phyloP scores from a whole-genome alignment of 371 early-diverging fungal genomes.

The Nematocida ausubeli region DNA sequence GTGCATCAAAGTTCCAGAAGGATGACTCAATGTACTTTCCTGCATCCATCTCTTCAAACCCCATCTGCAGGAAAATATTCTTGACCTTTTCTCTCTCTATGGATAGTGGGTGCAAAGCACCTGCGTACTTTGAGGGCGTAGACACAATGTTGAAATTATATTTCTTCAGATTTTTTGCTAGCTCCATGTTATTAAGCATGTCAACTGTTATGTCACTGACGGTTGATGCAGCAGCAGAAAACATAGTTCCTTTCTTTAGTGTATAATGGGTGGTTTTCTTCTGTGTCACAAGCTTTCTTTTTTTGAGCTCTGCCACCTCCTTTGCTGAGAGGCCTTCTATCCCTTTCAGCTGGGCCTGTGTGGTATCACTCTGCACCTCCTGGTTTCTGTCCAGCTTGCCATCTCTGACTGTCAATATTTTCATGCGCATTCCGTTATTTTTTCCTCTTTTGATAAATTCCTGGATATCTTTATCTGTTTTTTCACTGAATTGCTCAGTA shows the following conservation, averaged over 20 bases:
- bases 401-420: not conserved
- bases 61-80: slow-evolving; percentile 94
- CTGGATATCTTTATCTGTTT: not conserved
- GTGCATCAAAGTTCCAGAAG: slow-evolving; percentile 99
- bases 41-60: slow-evolving; percentile 97
- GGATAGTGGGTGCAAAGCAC: slow-evolving; percentile 93
- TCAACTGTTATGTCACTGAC: slow-evolving; percentile 80
- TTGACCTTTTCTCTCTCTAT: slow-evolving; percentile 97
- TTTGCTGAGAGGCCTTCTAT: not conserved
- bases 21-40: slow-evolving; percentile 92
- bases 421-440: slow-evolving; percentile 37
- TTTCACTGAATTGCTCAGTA: not conserved
- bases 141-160: slow-evolving; percentile 93
- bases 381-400: not conserved
- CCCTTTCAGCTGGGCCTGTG: not conserved
- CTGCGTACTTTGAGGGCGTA: slow-evolving; percentile 74
- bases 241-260: slow-evolving; percentile 80
- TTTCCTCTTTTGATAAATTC: slow-evolving; percentile 23
- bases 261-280: slow-evolving; percentile 70
- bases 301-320: slow-evolving; percentile 57
- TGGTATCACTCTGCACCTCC: not conserved
- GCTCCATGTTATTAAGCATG: slow-evolving; percentile 75
- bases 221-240: slow-evolving; percentile 80
- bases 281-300: slow-evolving; percentile 59
- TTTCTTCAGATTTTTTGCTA: slow-evolving; percentile 84